These are phyloP conservation scores for Pulveroboletus sp. DNA, from an alignment of 768 basidiomycete species.

Conservation along the genomic window DNA sequence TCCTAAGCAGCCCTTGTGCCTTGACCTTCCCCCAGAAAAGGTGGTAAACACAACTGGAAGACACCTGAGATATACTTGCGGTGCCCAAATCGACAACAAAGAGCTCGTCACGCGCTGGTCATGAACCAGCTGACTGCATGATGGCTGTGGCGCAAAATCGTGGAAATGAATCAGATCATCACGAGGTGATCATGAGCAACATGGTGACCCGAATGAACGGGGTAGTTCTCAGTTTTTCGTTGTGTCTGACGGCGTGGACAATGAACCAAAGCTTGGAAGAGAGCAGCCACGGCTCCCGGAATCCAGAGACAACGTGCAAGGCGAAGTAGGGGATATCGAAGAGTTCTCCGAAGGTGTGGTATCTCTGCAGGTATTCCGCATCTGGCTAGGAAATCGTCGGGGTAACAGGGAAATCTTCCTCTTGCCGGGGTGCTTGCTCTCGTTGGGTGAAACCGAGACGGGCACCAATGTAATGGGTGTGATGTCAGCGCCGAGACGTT, in stretches of 20 bases:
- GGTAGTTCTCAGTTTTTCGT: background rate
- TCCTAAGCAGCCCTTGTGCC: too few relatives aligned
- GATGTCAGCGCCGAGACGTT: background rate
- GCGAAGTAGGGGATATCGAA: conserved; percentile 3
- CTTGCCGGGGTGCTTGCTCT: background rate
- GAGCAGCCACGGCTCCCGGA: conserved; percentile 3
- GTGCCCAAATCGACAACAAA: background rate
- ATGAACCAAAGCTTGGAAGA: background rate
- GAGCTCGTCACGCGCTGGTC: background rate
- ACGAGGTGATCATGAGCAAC: background rate
- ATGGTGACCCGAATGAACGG: background rate
- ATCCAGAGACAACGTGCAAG: conserved; percentile 1
- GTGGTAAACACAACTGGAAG: too few relatives aligned
- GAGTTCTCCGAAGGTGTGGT: conserved; percentile 8
- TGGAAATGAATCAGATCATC: background rate
- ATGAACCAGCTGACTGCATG: background rate
- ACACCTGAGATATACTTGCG: too few relatives aligned
- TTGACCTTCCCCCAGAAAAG: too few relatives aligned
- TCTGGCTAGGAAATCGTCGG: conserved; percentile 1
- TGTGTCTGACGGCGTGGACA: conserved; percentile 2
- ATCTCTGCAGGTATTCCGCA: background rate
- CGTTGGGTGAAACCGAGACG: background rate
- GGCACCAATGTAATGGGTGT: conserved; percentile 12
- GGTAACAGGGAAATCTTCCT: conserved; percentile 11
- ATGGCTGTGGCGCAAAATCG: background rate